Conservation (phyloP, 176 grass and related monocot genomes). For the Hsuehochloa calcarea region DNA sequence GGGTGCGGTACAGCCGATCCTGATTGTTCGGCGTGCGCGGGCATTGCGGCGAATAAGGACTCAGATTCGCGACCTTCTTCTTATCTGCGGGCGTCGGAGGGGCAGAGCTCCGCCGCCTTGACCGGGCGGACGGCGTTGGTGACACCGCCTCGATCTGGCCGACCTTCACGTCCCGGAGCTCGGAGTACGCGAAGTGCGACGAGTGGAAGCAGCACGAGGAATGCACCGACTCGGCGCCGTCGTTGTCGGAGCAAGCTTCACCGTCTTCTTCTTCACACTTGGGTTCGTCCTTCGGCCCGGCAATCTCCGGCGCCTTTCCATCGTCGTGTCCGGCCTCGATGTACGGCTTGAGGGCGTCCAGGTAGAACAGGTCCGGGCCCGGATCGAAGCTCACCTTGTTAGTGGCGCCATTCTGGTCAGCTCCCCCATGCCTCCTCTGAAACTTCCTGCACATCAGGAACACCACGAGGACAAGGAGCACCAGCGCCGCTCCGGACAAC, state of each 20-base stretch:
- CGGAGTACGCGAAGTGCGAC: conserved; percentile 46
- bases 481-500: conserved; percentile 27
- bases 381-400: conserved; percentile 94
- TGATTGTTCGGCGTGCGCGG: conserved; percentile 38
- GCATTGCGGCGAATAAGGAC: conserved; percentile 20
- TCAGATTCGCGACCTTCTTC: not conserved
- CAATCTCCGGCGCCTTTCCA: not conserved
- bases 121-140: conserved; percentile 31
- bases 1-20: not conserved
- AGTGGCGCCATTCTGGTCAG: conserved; percentile 27
- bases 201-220: conserved; percentile 60
- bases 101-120: conserved; percentile 30
- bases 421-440: not conserved
- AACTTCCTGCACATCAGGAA: conserved; percentile 50
- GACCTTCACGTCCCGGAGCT: conserved; percentile 32
- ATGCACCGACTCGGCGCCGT: conserved; percentile 69
- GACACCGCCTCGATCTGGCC: conserved; percentile 15
- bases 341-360: conserved; percentile 67
- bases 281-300: not conserved
- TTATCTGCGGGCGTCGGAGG: conserved; percentile 37
- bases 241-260: conserved; percentile 36
- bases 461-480: conserved; percentile 47
- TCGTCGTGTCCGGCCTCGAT: conserved; percentile 29
- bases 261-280: conserved; percentile 26
- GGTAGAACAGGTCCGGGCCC: conserved; percentile 57